These are phyloP conservation scores for Sugiyamaella marilandica DNA, from an alignment of 805 yeast species.

Conservation along the genomic window DNA sequence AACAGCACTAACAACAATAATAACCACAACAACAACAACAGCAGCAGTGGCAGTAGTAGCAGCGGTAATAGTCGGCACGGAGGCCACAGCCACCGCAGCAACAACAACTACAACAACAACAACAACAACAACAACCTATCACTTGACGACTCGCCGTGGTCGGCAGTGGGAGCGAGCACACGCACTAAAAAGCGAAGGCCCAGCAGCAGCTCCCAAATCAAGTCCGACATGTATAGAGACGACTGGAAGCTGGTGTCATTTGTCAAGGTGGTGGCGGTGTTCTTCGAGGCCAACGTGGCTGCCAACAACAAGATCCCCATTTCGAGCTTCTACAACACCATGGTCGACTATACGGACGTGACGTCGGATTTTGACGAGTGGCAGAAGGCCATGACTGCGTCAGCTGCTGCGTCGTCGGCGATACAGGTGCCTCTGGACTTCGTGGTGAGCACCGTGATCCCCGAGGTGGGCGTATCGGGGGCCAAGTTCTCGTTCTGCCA, in stretches of 20 bases:
- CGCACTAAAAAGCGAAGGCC: conserved; percentile 15
- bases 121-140: not conserved
- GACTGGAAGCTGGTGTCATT: conserved; percentile 81
- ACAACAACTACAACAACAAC: too few species aligned
- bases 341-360: conserved; percentile 75
- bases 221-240: conserved; percentile 57
- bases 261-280: conserved; percentile 50
- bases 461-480: not conserved
- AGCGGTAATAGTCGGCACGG: too few species aligned
- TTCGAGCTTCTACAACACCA: conserved; percentile 64
- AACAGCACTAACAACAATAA: too few species aligned
- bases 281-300: conserved; percentile 48
- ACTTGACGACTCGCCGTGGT: conserved; percentile 2
- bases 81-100: too few species aligned
- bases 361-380: conserved; percentile 80
- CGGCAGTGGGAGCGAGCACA: not conserved
- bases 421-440: conserved; percentile 1
- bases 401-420: not conserved
- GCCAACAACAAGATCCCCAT: conserved; percentile 32
- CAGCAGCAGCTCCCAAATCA: conserved; percentile 16
- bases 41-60: too few species aligned
- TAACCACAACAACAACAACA: too few species aligned
- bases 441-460: conserved; percentile 9
- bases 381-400: conserved; percentile 40
- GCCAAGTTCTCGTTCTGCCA: conserved; percentile 62